Evolutionary conservation across 2,329 filamentous ascomycete genomes (phyloP).

Genomic region (Periconia sp.): DNA sequence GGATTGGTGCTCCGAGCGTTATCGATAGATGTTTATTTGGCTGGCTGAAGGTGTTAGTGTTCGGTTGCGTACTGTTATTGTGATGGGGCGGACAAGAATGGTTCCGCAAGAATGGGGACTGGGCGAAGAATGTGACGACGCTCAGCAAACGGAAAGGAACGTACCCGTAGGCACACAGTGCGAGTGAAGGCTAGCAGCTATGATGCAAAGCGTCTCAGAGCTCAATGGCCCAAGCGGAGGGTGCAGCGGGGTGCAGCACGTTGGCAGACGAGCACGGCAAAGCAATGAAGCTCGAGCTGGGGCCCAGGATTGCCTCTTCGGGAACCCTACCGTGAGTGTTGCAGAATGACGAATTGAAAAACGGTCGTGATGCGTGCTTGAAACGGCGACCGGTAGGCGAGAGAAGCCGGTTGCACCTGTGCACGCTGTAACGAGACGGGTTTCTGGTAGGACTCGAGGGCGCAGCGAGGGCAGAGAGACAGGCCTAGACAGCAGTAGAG

Average conservation of each 20-base stretch:
- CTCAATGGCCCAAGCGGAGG: constrained; percentile 11
- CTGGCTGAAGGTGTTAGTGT: constrained; percentile 28
- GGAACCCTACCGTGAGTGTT: constrained; percentile 18
- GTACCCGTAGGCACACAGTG: constrained; percentile 25
- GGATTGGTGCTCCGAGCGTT: constrained; percentile 11
- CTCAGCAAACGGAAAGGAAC: constrained; percentile 36
- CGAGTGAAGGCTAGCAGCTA: constrained; percentile 12
- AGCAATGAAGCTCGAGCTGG: constrained; percentile 7
- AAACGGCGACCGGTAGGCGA: constrained; percentile 27
- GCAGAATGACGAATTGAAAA: constrained; percentile 27
- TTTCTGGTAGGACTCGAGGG: constrained; percentile 28
- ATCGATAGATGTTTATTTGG: constrained; percentile 23
- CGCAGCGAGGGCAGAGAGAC: neutral
- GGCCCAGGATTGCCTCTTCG: constrained; percentile 24
- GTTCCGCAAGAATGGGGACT: constrained; percentile 20
- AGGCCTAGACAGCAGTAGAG: constrained; percentile 9
- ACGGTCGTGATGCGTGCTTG: constrained; percentile 25
- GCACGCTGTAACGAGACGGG: constrained; percentile 23
- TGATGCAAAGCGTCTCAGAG: constrained; percentile 20
- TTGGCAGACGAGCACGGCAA: constrained; percentile 4
- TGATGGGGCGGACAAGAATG: constrained; percentile 32
- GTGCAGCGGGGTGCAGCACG: constrained; percentile 16
- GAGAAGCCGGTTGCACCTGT: constrained; percentile 27
- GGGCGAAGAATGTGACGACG: constrained; percentile 37
- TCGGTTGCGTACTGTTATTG: constrained; percentile 33